A percentile compares a stretch with the other conserved stretches of the same genome.
phyloP scores from a whole-genome alignment of 2,329 filamentous ascomycete species.

The Zymoseptoria tritici region DNA sequence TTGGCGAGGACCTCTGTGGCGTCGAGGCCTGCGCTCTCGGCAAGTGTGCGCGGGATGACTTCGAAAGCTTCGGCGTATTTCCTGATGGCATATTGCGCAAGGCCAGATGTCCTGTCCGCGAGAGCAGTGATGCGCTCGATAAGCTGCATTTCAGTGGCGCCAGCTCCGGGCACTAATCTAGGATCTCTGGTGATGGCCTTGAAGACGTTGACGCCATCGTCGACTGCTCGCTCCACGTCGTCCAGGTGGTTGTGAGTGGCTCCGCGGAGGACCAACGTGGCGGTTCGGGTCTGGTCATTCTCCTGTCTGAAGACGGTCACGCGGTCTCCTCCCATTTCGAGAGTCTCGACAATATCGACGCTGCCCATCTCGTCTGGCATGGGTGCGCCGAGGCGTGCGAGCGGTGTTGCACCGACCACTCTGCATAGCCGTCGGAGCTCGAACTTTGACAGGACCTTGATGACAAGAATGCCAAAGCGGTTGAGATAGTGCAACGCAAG shows the following conservation, averaged over 20 bases:
- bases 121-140: conserved; percentile 85
- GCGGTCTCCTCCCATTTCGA: conserved; percentile 94
- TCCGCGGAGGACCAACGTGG: conserved; percentile 87
- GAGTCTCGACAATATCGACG: conserved; percentile 90
- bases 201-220: conserved; percentile 96
- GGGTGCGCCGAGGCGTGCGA: conserved; percentile 87
- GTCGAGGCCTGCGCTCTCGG: conserved; percentile 90
- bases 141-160: conserved; percentile 88
- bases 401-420: conserved; percentile 91
- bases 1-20: conserved; percentile 93
- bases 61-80: conserved; percentile 98
- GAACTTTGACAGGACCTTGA: conserved; percentile 97
- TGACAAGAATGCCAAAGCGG: conserved; percentile 88
- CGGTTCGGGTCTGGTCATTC: conserved; percentile 81
- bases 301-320: conserved; percentile 99
- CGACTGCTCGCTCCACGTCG: conserved; percentile 91
- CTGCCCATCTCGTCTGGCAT: conserved; percentile 99
- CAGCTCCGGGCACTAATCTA: conserved; percentile 84
- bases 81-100: conserved; percentile 93
- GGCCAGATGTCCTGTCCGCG: conserved; percentile 84
- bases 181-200: conserved; percentile 96
- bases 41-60: conserved; percentile 86
- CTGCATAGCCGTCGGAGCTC: conserved; percentile 91
- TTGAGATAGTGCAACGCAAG: conserved; percentile 96
- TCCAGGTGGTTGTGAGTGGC: conserved; percentile 98